Percentiles rank a stretch among this genome's conserved stretches.
Conservation (phyloP, 768 basidiomycete genomes). For the Russula brevipes region DNA sequence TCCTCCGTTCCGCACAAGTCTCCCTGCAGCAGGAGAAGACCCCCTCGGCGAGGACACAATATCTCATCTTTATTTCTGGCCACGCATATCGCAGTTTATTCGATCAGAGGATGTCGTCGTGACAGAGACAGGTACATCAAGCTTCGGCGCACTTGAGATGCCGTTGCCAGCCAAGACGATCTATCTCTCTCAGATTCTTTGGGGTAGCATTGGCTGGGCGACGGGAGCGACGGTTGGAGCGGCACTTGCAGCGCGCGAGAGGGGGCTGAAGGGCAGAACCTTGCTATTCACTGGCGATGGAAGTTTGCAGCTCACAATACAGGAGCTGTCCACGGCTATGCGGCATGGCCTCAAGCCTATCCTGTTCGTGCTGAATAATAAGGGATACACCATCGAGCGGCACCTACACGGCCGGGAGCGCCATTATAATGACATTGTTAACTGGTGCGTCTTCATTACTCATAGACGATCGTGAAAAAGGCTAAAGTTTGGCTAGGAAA, state of each 20-base stretch:
- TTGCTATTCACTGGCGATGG: slow-evolving; percentile 87
- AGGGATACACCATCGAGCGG: slow-evolving; percentile 85
- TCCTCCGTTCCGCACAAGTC: slow-evolving; percentile 32
- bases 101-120: slow-evolving; percentile 67
- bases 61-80: slow-evolving; percentile 82
- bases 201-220: slow-evolving; percentile 91
- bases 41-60: slow-evolving; percentile 41
- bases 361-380: slow-evolving; percentile 77
- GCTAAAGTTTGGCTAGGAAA: slow-evolving; percentile 37
- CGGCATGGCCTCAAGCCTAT: slow-evolving; percentile 68
- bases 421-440: slow-evolving; percentile 80
- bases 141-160: slow-evolving; percentile 80
- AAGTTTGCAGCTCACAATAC: slow-evolving; percentile 73
- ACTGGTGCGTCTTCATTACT: slow-evolving; percentile 45
- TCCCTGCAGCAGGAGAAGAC: slow-evolving; percentile 47
- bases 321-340: slow-evolving; percentile 84
- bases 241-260: slow-evolving; percentile 71
- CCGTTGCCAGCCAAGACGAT: slow-evolving; percentile 66
- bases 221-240: slow-evolving; percentile 76
- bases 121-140: slow-evolving; percentile 85
- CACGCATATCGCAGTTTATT: slow-evolving; percentile 69
- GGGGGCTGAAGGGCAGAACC: slow-evolving; percentile 50
- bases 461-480: neutral
- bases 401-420: slow-evolving; percentile 62
- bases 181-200: slow-evolving; percentile 73